A percentile compares a stretch with the other conserved stretches of the same genome.
These are phyloP conservation scores for Fraxinus sp. DNA, from an alignment of 305 asterid genomes.

Conservation along the genomic window DNA sequence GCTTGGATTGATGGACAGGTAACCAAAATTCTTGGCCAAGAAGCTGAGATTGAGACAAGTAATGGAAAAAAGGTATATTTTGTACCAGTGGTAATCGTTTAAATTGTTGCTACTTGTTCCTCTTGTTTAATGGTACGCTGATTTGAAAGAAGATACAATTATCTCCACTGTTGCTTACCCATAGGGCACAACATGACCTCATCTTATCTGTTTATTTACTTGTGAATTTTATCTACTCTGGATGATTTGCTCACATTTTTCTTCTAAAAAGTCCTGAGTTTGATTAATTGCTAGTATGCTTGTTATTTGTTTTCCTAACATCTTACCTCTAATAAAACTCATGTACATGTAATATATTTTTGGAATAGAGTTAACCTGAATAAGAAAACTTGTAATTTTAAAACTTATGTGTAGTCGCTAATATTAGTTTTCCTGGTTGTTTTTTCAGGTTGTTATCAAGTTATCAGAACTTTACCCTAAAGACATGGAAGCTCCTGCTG, in stretches of 20 bases:
- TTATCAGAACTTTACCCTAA: slow-evolving; percentile 80
- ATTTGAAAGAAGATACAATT: not conserved
- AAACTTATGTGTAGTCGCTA: not conserved
- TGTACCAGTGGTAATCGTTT: slow-evolving; percentile 13
- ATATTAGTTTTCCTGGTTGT: slow-evolving; percentile 9
- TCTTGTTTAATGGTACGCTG: slow-evolving; percentile 4
- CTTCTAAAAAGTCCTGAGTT: slow-evolving; percentile 16
- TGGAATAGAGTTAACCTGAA: slow-evolving; percentile 11
- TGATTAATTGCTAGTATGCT: not conserved
- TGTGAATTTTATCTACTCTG: not conserved
- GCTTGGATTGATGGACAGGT: slow-evolving; percentile 93
- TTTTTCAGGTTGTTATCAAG: slow-evolving; percentile 64
- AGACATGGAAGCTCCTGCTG: slow-evolving; percentile 95
- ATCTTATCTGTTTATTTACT: not conserved
- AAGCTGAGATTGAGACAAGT: slow-evolving; percentile 66
- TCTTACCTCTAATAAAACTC: not conserved
- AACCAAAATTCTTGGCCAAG: slow-evolving; percentile 65
- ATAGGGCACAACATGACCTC: not conserved
- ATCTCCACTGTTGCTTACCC: not conserved
- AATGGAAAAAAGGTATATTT: slow-evolving; percentile 76
- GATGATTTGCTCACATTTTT: slow-evolving; percentile 3
- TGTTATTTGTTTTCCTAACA: not conserved
- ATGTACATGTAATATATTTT: slow-evolving; percentile 19
- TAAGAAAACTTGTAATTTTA: not conserved
- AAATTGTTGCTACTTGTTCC: slow-evolving; percentile 10